These are phyloP conservation scores for Raffaelea arxii DNA, from an alignment of 2,329 filamentous ascomycete species.

Conservation along the genomic window DNA sequence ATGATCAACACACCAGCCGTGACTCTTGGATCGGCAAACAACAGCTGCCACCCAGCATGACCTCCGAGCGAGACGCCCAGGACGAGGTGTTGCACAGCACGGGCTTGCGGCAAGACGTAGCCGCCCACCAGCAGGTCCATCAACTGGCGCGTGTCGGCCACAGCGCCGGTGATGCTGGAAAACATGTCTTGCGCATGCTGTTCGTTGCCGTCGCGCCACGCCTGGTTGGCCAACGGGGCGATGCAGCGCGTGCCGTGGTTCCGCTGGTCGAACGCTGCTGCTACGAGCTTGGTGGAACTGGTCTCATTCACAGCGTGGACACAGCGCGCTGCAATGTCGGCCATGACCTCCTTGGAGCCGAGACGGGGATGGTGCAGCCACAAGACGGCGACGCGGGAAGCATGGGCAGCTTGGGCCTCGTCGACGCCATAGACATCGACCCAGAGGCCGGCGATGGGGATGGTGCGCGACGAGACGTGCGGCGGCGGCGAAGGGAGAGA, in stretches of 20 bases:
- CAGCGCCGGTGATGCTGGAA: slow-evolving; percentile 61
- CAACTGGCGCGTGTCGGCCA: slow-evolving; percentile 62
- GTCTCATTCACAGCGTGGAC: slow-evolving; percentile 56
- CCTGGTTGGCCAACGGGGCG: slow-evolving; percentile 57
- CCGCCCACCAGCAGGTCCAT: slow-evolving; percentile 71
- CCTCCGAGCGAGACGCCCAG: slow-evolving; percentile 81
- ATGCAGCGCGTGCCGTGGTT: slow-evolving; percentile 77
- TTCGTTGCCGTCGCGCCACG: slow-evolving; percentile 71
- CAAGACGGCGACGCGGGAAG: slow-evolving; percentile 43
- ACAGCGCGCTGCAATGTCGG: slow-evolving; percentile 57
- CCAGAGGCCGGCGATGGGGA: slow-evolving; percentile 68
- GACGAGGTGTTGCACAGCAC: slow-evolving; percentile 47
- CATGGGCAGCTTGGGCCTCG: slow-evolving; percentile 47
- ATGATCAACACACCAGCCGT: slow-evolving; percentile 72
- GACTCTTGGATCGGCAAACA: slow-evolving; percentile 70
- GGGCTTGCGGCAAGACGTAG: slow-evolving; percentile 1
- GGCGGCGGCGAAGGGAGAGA: slow-evolving; percentile 27
- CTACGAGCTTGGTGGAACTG: slow-evolving; percentile 19
- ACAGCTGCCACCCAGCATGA: slow-evolving; percentile 75
- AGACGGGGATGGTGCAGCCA: slow-evolving; percentile 84
- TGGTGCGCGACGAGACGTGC: slow-evolving; percentile 55
- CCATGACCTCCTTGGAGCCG: slow-evolving; percentile 63
- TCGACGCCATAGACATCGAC: slow-evolving; percentile 73
- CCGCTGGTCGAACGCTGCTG: slow-evolving; percentile 65
- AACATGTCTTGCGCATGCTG: slow-evolving; percentile 92